Conservation (phyloP, 139 green algal species). For the Medakamo hakoo region DNA sequence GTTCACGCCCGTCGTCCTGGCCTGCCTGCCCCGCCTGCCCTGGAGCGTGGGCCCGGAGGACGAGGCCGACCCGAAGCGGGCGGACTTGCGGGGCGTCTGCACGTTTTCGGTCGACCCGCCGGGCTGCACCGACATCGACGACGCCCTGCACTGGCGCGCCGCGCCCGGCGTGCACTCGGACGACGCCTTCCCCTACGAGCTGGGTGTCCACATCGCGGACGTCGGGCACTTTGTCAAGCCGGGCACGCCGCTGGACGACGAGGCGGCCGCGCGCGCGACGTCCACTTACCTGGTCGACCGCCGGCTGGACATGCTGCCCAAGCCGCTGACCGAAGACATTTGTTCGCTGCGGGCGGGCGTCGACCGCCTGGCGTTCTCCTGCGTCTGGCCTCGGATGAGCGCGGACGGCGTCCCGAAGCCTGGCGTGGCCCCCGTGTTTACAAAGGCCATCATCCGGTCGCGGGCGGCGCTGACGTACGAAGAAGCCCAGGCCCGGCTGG, state of each 20-base stretch:
- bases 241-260: slow-evolving; percentile 56
- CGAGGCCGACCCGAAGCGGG: slow-evolving; percentile 23
- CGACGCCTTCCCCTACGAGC: slow-evolving; percentile 15
- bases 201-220: slow-evolving; percentile 89
- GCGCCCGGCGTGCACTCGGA: slow-evolving; percentile 26
- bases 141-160: slow-evolving; percentile 60
- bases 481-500: slow-evolving; percentile 81
- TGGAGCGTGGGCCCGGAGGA: slow-evolving; percentile 52
- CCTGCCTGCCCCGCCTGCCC: slow-evolving; percentile 81
- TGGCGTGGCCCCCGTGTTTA: slow-evolving; percentile 41
- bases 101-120: slow-evolving; percentile 71
- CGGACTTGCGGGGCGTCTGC: slow-evolving; percentile 46
- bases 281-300: slow-evolving; percentile 71
- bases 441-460: slow-evolving; percentile 68
- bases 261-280: slow-evolving; percentile 54
- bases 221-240: slow-evolving; percentile 75
- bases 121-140: slow-evolving; percentile 83
- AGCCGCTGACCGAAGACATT: slow-evolving; percentile 84
- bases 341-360: slow-evolving; percentile 58
- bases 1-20: slow-evolving; percentile 78
- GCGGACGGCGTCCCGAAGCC: slow-evolving; percentile 36
- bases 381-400: slow-evolving; percentile 85
- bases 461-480: slow-evolving; percentile 76
- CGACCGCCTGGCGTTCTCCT: slow-evolving; percentile 81
- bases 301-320: slow-evolving; percentile 88